These are phyloP conservation scores for Fraxinus pennsylvanica DNA, from an alignment of 257 asterid species.

Conservation along the genomic window DNA sequence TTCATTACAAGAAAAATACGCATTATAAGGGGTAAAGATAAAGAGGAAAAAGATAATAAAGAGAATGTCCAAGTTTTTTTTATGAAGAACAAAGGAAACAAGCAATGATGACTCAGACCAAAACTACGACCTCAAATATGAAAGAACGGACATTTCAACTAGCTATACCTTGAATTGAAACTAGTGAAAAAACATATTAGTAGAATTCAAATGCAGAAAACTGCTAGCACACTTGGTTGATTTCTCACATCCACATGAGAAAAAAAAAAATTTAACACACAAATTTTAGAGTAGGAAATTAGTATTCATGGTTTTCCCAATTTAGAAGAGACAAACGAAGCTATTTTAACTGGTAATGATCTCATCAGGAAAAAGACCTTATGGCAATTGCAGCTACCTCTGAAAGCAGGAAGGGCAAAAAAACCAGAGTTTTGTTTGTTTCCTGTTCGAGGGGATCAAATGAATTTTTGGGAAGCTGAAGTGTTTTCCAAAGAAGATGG, in stretches of 20 bases:
- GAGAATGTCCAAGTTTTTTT: background rate
- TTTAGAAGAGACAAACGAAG: background rate
- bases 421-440: background rate
- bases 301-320: background rate
- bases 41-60: constrained; percentile 5
- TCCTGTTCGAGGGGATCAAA: background rate
- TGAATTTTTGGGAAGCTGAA: background rate
- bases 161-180: constrained; percentile 9
- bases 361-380: background rate
- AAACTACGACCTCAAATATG: constrained; percentile 9
- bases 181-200: background rate
- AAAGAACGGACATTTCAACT: constrained; percentile 11
- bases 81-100: background rate
- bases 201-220: background rate
- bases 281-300: background rate
- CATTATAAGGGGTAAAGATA: background rate
- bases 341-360: background rate
- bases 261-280: background rate
- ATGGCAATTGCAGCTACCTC: background rate
- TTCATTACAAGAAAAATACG: constrained; percentile 18
- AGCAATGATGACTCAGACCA: background rate
- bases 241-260: background rate
- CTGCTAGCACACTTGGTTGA: background rate
- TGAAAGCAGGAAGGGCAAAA: background rate
- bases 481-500: background rate